Evolutionary conservation across 257 asterid genomes (phyloP), one percentile per base, ranked within the genome.

Genomic region (Nicotiana obtusifolia): DNA sequence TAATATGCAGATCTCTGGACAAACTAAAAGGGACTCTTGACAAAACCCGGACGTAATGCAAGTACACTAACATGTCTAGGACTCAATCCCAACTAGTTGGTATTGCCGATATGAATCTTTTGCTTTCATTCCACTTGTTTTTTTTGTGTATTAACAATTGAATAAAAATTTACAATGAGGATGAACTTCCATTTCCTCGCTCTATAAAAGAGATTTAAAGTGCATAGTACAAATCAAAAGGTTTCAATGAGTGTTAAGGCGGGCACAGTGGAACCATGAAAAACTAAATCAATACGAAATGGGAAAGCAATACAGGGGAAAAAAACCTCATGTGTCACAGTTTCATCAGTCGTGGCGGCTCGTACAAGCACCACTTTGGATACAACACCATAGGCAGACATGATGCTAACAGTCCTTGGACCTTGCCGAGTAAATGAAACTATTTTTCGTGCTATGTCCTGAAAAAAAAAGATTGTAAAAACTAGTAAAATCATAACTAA

Each of bases 261-360:
- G 2, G 20, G 22, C 22, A 17, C 6, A 54, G 61, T 54, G 61
- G 22, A 19, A 54, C 11, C 28, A 5, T 7, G 28, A 5, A 56
- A 56, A 56, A 6, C 9, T 5, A 56, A 56, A 19, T 56, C 62
- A 56, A 56, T 56, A 17, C 2, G 62, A 30, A 56, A n/a, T 20
- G 9, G 65, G 65, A 59, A 59, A 59, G 15, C 65, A 59, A 59
- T 59, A 7, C 62, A 5, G 19, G 62, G 4, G 4, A 30, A 30
- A 19, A 80, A 79, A 81, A 91, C 97, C 97, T 93, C 92, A 10
- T 87, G 87, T 62, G 93, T 91, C 31, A 91, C 93, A 10, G 92
- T 89, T 86, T 92, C 95, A 17, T 93, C 97, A 20, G 90, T 89
- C 1, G 91, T 81, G 33, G 91, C 87, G 77, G 92, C 81, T 81